Evolutionary conservation across 306 rosid genomes (phyloP), one percentile per base, ranked within the genome.

Genomic region (Lithocarpus polystachyus): DNA sequence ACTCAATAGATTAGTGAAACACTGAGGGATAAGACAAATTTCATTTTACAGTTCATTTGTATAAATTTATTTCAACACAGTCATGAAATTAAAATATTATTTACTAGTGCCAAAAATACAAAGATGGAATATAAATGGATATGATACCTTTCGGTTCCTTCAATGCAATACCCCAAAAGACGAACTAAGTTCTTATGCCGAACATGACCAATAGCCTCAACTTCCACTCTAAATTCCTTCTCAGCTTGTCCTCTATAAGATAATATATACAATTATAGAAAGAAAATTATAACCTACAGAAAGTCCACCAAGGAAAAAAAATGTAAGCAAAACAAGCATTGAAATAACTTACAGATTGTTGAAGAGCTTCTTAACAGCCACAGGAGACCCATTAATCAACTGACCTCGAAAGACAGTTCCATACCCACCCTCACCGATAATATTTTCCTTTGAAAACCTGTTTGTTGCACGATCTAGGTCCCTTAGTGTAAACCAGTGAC

Each of bases 381-480:
- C 97, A 79, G 96, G 90, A 80, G 84, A 86, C 29, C 97, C 97
- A 83, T 94, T 94, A 79, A 90, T 76, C 74, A 94, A 77, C 22
- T 86, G 79, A 79, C 98, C 98, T 68, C 65, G 90, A 82, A 90
- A 92, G 81, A 94, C 98, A 81, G 91, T 82, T 76, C 98, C 98
- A 80, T 94, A 94, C 45, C 98, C 98, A 26, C 98, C 98, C 88
- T 94, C 98, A 54, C 98, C 98, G 19, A 94, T 90, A 70, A 94
- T 82, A 86, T 92, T 92, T 71, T 89, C 97, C 55, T 86, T 88
- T 2, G 97, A 87, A 89, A 94, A 94, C 82, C 88, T 79, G 80
- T 81, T 88, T 64, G 98, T 94, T 73, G 98, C 97, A 76, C 87
- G 88, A 81, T 94, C 98, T 31, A 94, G 89, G 88, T 94, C 98